phyloP scores from a whole-genome alignment of 1,284 basidiomycete genomes.

The Leucoagaricus sp. region DNA sequence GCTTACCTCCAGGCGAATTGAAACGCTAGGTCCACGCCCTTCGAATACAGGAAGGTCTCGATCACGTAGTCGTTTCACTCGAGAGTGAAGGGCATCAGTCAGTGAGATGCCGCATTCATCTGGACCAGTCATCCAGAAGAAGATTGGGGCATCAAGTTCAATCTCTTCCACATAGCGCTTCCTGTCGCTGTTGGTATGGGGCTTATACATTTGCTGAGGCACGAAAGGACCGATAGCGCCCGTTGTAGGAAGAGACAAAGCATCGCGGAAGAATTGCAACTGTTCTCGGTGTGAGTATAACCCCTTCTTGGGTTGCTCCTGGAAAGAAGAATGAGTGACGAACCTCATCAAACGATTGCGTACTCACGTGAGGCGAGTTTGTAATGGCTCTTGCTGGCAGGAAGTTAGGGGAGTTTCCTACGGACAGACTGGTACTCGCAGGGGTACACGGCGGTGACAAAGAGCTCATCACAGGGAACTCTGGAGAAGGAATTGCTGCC shows the following conservation, averaged over 20 bases:
- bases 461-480: neutral
- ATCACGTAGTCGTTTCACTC: constrained; percentile 50
- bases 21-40: constrained; percentile 73
- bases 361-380: constrained; percentile 3
- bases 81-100: constrained; percentile 48
- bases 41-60: constrained; percentile 67
- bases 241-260: constrained; percentile 33
- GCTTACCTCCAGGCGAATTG: constrained; percentile 67
- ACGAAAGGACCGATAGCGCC: constrained; percentile 46
- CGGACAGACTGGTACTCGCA: constrained; percentile 1
- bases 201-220: constrained; percentile 69
- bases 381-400: neutral
- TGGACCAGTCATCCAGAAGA: constrained; percentile 55
- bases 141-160: constrained; percentile 58
- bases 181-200: constrained; percentile 72
- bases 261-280: constrained; percentile 42
- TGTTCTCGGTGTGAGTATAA: constrained; percentile 40
- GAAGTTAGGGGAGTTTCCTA: constrained; percentile 4
- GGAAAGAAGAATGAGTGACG: neutral
- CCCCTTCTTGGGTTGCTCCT: constrained; percentile 22
- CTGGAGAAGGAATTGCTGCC: neutral
- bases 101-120: constrained; percentile 59
- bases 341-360: neutral
- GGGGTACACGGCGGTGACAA: constrained; percentile 10
- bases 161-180: constrained; percentile 74